Conservation (phyloP, 176 grass and related monocot species). For the Oryza officinalis region DNA sequence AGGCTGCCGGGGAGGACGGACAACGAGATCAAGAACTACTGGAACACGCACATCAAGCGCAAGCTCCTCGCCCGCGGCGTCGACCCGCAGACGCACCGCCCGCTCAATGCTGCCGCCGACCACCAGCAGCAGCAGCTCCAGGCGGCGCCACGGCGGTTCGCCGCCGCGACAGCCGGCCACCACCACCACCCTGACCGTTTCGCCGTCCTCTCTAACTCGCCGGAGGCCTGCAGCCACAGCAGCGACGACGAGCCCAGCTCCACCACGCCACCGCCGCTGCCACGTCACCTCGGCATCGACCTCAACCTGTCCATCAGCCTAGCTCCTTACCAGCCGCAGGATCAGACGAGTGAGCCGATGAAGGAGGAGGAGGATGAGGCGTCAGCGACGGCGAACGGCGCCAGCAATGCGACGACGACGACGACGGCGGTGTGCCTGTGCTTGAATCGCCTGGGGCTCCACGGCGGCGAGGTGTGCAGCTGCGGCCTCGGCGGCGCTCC, state of each 20-base stretch:
- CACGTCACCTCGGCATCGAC: slow-evolving; percentile 62
- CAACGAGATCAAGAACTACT: slow-evolving; percentile 98
- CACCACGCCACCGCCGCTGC: slow-evolving; percentile 22
- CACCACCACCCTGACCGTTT: slow-evolving; percentile 12
- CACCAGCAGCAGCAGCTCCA: slow-evolving; percentile 5
- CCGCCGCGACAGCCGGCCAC: neutral
- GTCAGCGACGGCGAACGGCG: neutral
- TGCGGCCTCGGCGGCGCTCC: slow-evolving; percentile 39
- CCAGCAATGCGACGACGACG: neutral
- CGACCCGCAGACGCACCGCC: slow-evolving; percentile 74
- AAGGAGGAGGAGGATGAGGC: neutral
- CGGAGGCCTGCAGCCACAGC: slow-evolving; percentile 53
- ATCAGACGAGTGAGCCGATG: neutral
- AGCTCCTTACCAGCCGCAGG: slow-evolving; percentile 41
- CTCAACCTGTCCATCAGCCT: slow-evolving; percentile 91
- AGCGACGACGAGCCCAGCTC: slow-evolving; percentile 56
- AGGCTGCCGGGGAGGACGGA: slow-evolving; percentile 78
- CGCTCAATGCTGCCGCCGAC: slow-evolving; percentile 45
- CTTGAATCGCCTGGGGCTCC: slow-evolving; percentile 59
- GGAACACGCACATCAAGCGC: slow-evolving; percentile 93
- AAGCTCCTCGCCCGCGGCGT: slow-evolving; percentile 73
- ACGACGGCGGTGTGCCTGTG: slow-evolving; percentile 55
- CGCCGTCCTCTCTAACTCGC: slow-evolving; percentile 20
- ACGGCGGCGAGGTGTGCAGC: slow-evolving; percentile 49
- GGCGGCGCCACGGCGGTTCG: neutral